These are phyloP conservation scores for Pythium dissimile DNA, from an alignment of 352 stramenopile genomes.

Conservation along the genomic window DNA sequence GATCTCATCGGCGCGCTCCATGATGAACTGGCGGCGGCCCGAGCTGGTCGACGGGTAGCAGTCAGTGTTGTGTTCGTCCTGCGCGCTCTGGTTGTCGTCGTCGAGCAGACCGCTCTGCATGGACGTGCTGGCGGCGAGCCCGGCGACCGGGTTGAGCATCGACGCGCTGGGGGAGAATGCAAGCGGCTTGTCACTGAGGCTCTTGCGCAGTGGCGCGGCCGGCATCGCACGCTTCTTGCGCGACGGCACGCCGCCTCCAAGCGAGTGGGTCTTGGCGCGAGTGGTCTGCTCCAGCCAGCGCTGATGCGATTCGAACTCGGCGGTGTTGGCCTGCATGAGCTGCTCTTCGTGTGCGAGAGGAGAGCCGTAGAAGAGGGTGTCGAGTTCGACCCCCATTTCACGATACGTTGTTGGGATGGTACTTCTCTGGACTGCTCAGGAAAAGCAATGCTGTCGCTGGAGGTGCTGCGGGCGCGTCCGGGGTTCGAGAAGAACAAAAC, in stretches of 20 bases:
- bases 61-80: conserved; percentile 1
- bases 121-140: conserved; percentile 28
- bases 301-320: conserved; percentile 16
- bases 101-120: conserved; percentile 27
- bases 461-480: not conserved
- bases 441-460: not conserved
- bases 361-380: conserved; percentile 8
- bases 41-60: conserved; percentile 2
- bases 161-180: not conserved
- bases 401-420: not conserved
- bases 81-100: conserved; percentile 18
- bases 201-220: conserved; percentile 21
- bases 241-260: not conserved
- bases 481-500: not conserved
- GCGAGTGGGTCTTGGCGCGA: conserved; percentile 15
- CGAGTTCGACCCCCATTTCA: conserved; percentile 20
- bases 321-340: conserved; percentile 5
- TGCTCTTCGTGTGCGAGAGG: conserved; percentile 7
- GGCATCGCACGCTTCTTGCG: conserved; percentile 13
- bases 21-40: conserved; percentile 37
- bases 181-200: conserved; percentile 30
- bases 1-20: conserved; percentile 61
- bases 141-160: conserved; percentile 6
- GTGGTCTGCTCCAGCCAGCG: conserved; percentile 13
- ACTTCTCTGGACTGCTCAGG: not conserved